Percentiles rank a stretch among this genome's conserved stretches.
phyloP scores from a whole-genome alignment of 2,329 filamentous ascomycete species.

The Colletotrichum salicis region DNA sequence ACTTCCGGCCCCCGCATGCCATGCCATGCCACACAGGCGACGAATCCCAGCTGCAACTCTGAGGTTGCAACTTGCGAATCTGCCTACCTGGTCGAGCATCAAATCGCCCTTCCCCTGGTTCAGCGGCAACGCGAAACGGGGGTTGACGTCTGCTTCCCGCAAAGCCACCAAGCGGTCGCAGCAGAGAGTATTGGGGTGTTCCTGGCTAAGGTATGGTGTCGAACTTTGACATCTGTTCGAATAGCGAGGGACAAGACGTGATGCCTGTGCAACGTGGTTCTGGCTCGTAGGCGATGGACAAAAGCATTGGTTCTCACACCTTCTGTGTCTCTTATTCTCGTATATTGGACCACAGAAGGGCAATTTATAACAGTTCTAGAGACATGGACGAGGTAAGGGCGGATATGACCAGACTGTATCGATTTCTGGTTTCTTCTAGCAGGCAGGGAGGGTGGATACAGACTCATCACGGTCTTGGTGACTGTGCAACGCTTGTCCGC shows the following conservation, averaged over 20 bases:
- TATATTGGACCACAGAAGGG: neutral
- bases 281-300: neutral
- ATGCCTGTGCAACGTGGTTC: neutral
- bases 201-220: neutral
- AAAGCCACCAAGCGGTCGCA: neutral
- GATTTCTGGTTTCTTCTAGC: neutral
- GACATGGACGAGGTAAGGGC: neutral
- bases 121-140: neutral
- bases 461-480: neutral
- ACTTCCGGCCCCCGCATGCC: neutral
- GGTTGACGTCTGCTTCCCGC: neutral
- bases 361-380: neutral
- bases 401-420: neutral
- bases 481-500: neutral
- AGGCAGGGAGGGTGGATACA: neutral
- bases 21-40: conserved; percentile 9
- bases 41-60: neutral
- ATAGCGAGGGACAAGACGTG: neutral
- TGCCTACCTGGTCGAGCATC: neutral
- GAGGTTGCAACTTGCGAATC: neutral
- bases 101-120: neutral
- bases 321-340: neutral
- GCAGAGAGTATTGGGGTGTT: neutral
- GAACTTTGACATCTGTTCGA: too few relatives aligned
- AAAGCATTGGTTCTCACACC: neutral